These are phyloP conservation scores for Fusarium illudens DNA, from an alignment of 2,329 filamentous ascomycete genomes.

Conservation along the genomic window DNA sequence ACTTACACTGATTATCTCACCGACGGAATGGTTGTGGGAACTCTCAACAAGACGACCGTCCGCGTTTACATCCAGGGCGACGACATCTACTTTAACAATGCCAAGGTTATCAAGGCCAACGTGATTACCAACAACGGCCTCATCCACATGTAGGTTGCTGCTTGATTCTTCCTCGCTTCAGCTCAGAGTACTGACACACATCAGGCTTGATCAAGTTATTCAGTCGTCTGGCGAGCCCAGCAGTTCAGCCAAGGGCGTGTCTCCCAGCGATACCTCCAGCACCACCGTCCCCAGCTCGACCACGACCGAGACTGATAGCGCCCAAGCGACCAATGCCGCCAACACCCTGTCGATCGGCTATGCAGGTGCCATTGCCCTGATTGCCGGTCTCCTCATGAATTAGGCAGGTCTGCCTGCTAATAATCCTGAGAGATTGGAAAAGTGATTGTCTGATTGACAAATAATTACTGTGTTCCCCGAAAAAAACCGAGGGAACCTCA, in stretches of 20 bases:
- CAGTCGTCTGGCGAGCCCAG: neutral
- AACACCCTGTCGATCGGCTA: neutral
- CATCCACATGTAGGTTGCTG: conserved; percentile 28
- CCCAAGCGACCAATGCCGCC: conserved; percentile 1
- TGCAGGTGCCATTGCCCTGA: neutral
- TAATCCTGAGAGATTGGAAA: neutral
- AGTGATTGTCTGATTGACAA: neutral
- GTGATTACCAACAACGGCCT: conserved; percentile 36
- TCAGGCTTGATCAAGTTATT: conserved; percentile 7
- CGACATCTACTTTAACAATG: conserved; percentile 38
- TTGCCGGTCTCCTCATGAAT: conserved; percentile 7
- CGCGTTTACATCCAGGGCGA: conserved; percentile 17
- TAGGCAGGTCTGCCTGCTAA: neutral
- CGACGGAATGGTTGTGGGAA: conserved; percentile 27
- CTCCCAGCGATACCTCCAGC: conserved; percentile 5
- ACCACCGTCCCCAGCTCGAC: neutral
- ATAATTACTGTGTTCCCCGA: neutral
- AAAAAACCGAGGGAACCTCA: neutral
- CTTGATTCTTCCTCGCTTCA: neutral
- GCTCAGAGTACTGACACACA: neutral
- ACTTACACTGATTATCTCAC: conserved; percentile 28
- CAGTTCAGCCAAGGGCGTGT: neutral
- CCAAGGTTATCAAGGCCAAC: conserved; percentile 34
- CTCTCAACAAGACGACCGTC: conserved; percentile 26
- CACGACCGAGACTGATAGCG: conserved; percentile 1